These are phyloP conservation scores for Ulmus americana DNA, from an alignment of 331 rosid genomes.

Conservation along the genomic window DNA sequence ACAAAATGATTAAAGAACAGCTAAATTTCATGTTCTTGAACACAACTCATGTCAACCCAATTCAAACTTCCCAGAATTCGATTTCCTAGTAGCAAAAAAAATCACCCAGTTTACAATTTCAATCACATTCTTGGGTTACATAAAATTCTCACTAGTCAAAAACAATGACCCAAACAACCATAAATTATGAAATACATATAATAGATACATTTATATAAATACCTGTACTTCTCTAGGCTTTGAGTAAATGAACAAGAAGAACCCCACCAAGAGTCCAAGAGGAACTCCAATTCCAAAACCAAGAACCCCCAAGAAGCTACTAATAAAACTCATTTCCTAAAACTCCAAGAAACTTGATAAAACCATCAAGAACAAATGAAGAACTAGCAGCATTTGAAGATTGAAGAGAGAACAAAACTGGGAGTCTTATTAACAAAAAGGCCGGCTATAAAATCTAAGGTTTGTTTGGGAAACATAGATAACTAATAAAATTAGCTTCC, in stretches of 20 bases:
- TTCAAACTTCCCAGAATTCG: no score
- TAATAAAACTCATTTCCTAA: conserved; percentile 54
- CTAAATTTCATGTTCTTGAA: background rate
- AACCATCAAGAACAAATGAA: background rate
- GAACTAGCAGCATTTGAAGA: background rate
- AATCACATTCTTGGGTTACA: background rate
- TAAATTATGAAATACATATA: background rate
- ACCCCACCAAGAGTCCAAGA: conserved; percentile 69
- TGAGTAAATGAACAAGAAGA: conserved; percentile 63
- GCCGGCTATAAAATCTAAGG: conserved; percentile 14
- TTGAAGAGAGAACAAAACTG: background rate
- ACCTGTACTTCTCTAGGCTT: conserved; percentile 58
- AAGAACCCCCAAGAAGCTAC: conserved; percentile 51
- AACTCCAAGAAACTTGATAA: conserved; percentile 5
- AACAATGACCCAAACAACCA: background rate
- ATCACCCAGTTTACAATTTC: background rate
- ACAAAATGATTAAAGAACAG: background rate
- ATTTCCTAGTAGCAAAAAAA: no score
- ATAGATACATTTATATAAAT: background rate
- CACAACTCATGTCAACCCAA: background rate
- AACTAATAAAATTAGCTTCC: conserved; percentile 1
- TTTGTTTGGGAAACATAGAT: background rate
- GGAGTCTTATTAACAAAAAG: conserved; percentile 8
- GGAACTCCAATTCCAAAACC: conserved; percentile 80
- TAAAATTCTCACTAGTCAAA: background rate